phyloP scores from a whole-genome alignment of 129 eudicot genomes.

The Rutidosis leptorrhynchoides region DNA sequence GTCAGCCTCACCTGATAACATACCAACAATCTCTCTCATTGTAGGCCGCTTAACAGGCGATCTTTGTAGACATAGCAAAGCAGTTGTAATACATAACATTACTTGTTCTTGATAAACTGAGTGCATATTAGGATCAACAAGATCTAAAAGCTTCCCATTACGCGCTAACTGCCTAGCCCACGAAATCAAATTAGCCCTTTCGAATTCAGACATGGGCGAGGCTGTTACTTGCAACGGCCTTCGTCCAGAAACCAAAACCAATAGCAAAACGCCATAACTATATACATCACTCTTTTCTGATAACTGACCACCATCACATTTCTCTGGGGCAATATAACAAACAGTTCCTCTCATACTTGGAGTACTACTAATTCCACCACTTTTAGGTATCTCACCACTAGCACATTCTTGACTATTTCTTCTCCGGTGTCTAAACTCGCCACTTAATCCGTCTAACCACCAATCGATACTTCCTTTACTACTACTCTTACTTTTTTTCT shows the following conservation, averaged over 20 bases:
- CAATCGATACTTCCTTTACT: conserved; percentile 77
- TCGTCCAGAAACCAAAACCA: conserved; percentile 82
- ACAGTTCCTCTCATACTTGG: conserved; percentile 99
- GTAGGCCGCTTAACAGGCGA: conserved; percentile 73
- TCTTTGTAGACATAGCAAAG: conserved; percentile 72
- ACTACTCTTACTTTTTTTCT: conserved; percentile 62
- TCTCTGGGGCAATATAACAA: conserved; percentile 92
- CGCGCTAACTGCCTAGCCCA: conserved; percentile 94
- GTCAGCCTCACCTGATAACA: conserved; percentile 78
- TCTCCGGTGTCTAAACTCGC: conserved; percentile 67
- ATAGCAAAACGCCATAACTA: conserved; percentile 75
- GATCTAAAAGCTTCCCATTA: conserved; percentile 78
- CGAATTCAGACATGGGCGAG: conserved; percentile 93
- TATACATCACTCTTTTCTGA: conserved; percentile 89
- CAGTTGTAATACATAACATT: conserved; percentile 74
- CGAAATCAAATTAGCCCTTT: conserved; percentile 88
- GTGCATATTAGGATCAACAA: conserved; percentile 75
- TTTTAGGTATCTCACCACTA: conserved; percentile 78
- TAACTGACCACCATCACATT: conserved; percentile 71
- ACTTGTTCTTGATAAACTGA: conserved; percentile 60
- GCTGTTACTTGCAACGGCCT: conserved; percentile 93
- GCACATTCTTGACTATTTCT: conserved; percentile 82
- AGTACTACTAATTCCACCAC: conserved; percentile 92
- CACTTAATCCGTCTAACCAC: conserved; percentile 86
- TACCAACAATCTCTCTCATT: conserved; percentile 78